Conservation (phyloP, 805 yeast species). For the Metschnikowia lachancei region DNA sequence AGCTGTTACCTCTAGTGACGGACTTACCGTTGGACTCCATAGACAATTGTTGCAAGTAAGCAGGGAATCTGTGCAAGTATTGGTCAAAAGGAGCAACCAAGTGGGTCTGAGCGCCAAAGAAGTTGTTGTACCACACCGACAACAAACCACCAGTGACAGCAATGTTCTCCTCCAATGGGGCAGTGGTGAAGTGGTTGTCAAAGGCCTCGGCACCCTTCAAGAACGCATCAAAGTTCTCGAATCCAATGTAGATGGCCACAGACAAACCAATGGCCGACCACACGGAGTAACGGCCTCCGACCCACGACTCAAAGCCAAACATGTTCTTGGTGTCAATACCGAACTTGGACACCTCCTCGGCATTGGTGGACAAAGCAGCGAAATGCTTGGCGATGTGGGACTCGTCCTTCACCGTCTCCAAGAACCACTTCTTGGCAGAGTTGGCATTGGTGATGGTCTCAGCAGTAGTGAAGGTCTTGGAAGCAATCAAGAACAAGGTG, state of each 20-base stretch:
- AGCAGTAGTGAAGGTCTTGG: constrained; percentile 98
- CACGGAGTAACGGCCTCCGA: constrained; percentile 99
- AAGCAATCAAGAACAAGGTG: constrained; percentile 87
- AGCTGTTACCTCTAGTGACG: constrained; percentile 87
- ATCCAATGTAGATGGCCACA: constrained; percentile 93
- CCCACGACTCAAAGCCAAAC: constrained; percentile 99
- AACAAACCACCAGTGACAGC: constrained; percentile 91
- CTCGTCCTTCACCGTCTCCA: constrained; percentile 62
- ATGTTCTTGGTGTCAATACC: constrained; percentile 97
- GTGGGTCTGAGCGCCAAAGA: constrained; percentile 97
- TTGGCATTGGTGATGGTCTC: constrained; percentile 96
- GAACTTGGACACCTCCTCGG: constrained; percentile 83
- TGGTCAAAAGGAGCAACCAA: constrained; percentile 98
- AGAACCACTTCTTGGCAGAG: constrained; percentile 93
- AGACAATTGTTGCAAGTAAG: constrained; percentile 95
- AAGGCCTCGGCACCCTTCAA: constrained; percentile 97
- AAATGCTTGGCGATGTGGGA: constrained; percentile 92
- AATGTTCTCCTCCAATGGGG: constrained; percentile 88
- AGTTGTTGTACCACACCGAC: constrained; percentile 98
- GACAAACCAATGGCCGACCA: constrained; percentile 99
- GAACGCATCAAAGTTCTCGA: constrained; percentile 86
- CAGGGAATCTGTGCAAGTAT: constrained; percentile 98
- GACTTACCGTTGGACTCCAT: constrained; percentile 99
- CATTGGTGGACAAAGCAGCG: constrained; percentile 94
- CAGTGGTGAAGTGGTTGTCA: constrained; percentile 80